These are phyloP conservation scores for Microdochium bolleyi DNA, from an alignment of 2,329 filamentous ascomycete species.

Conservation along the genomic window DNA sequence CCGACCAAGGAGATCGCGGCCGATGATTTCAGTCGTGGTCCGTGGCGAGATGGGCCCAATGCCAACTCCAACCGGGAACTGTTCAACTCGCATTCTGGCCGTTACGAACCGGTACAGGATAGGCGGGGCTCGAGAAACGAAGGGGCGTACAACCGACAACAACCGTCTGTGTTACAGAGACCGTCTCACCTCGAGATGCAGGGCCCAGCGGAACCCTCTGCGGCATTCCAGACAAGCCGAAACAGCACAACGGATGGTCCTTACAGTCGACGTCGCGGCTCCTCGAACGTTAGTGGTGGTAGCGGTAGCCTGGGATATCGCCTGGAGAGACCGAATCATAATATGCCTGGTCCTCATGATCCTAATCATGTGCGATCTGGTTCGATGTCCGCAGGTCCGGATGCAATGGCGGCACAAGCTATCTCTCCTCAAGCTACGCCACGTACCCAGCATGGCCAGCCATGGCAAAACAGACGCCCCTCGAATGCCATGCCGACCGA, in stretches of 20 bases:
- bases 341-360: slow-evolving; percentile 19
- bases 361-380: not conserved
- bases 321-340: slow-evolving; percentile 33
- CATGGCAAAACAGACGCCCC: slow-evolving; percentile 35
- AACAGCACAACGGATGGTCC: slow-evolving; percentile 56
- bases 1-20: slow-evolving; percentile 77
- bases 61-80: slow-evolving; percentile 62
- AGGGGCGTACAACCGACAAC: slow-evolving; percentile 44
- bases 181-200: slow-evolving; percentile 51
- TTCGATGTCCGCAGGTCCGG: not conserved
- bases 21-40: slow-evolving; percentile 82
- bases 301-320: slow-evolving; percentile 64
- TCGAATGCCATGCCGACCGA: slow-evolving; percentile 21
- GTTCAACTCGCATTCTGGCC: slow-evolving; percentile 90
- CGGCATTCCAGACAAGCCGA: slow-evolving; percentile 76
- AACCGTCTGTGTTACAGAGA: slow-evolving; percentile 74
- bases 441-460: slow-evolving; percentile 16
- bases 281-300: slow-evolving; percentile 84
- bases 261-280: slow-evolving; percentile 72
- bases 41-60: slow-evolving; percentile 63
- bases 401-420: not conserved
- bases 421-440: slow-evolving; percentile 17
- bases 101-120: slow-evolving; percentile 82
- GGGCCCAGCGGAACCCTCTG: slow-evolving; percentile 72
- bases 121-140: slow-evolving; percentile 67